These are phyloP conservation scores for Phaffomyces thermotolerans DNA, from an alignment of 805 yeast species.

Conservation along the genomic window DNA sequence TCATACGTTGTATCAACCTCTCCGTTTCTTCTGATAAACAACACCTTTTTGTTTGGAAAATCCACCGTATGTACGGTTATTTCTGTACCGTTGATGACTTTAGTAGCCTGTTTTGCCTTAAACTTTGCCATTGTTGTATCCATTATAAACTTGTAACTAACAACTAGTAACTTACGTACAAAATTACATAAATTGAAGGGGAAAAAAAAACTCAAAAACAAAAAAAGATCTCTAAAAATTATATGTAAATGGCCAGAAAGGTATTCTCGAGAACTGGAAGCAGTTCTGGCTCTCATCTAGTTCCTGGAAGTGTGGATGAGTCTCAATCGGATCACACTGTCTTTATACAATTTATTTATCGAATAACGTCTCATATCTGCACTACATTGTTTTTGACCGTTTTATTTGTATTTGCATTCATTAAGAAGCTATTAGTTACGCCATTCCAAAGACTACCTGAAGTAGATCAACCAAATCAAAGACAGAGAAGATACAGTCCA, in stretches of 20 bases:
- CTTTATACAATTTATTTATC: constrained; percentile 2
- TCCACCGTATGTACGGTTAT: constrained; percentile 21
- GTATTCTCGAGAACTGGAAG: background rate
- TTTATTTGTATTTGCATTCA: constrained; percentile 12
- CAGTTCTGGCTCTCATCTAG: background rate
- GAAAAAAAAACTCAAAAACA: background rate
- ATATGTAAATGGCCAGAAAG: background rate
- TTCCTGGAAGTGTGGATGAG: background rate
- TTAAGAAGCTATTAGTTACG: background rate
- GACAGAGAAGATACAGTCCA: constrained; percentile 7
- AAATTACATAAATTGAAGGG: no score
- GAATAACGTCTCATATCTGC: constrained; percentile 11
- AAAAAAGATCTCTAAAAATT: background rate
- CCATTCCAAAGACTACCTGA: background rate
- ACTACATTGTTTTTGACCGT: constrained; percentile 10
- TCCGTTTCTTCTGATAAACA: constrained; percentile 36
- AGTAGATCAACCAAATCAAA: background rate
- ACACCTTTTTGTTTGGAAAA: constrained; percentile 30
- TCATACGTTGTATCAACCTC: constrained; percentile 25
- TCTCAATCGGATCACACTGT: background rate
- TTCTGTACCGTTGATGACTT: background rate
- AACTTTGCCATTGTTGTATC: background rate
- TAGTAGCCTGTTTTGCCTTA: background rate
- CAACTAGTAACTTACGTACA: no score
- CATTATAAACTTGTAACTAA: no score